Conservation (phyloP, 768 basidiomycete genomes). For the Tricholoma furcatifolium region DNA sequence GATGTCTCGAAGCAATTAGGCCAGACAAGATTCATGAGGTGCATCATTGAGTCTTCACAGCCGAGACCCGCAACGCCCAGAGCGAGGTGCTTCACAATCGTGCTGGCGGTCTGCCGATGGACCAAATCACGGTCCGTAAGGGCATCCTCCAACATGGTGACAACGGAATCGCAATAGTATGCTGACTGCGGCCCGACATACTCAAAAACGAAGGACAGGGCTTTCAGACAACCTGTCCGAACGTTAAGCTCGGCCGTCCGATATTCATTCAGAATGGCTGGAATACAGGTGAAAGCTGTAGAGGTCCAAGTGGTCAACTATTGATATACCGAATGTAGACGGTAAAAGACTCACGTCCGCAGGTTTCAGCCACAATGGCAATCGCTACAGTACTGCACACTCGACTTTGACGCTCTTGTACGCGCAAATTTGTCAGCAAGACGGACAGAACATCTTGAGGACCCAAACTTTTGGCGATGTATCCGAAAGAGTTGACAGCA, state of each 20-base stretch:
- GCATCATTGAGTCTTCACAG: slow-evolving; percentile 97
- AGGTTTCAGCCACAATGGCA: slow-evolving; percentile 92
- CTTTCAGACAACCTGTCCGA: slow-evolving; percentile 97
- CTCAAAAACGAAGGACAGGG: slow-evolving; percentile 98
- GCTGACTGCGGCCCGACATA: slow-evolving; percentile 97
- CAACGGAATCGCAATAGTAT: slow-evolving; percentile 95
- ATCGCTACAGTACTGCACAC: slow-evolving; percentile 99
- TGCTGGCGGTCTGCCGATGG: slow-evolving; percentile 96
- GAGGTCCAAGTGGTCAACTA: slow-evolving; percentile 1
- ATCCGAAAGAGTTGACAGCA: slow-evolving; percentile 99
- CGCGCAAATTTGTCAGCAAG: slow-evolving; percentile 91
- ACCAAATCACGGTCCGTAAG: slow-evolving; percentile 98
- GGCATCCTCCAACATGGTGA: slow-evolving; percentile 98
- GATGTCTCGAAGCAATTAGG: slow-evolving; percentile 99
- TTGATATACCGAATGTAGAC: neutral
- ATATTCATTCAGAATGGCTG: slow-evolving; percentile 98
- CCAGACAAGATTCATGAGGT: slow-evolving; percentile 98
- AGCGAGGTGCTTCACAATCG: slow-evolving; percentile 97
- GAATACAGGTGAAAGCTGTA: slow-evolving; percentile 94
- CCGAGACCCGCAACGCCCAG: slow-evolving; percentile 96
- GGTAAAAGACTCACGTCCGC: slow-evolving; percentile 55
- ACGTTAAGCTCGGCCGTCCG: slow-evolving; percentile 98
- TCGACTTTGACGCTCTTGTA: slow-evolving; percentile 98
- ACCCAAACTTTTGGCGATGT: slow-evolving; percentile 98
- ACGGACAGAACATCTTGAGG: slow-evolving; percentile 98